Base-by-base conservation (phyloP, 305 asterid genomes). In the Plantago coronopus region DNA sequence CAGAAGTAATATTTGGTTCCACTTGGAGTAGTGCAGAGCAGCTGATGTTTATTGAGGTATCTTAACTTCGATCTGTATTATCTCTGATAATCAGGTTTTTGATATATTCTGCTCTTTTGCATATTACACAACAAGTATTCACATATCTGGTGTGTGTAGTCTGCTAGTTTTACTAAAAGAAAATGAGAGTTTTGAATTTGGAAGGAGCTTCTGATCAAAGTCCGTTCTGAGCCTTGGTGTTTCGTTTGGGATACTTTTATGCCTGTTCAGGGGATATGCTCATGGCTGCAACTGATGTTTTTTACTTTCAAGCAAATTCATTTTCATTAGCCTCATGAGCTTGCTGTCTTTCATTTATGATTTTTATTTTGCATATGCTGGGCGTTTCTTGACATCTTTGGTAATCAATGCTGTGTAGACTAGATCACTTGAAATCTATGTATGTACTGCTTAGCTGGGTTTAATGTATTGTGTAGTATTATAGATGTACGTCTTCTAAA, bases 401-500 rank as follows among this genome's bases (percentile, higher is more conserved):
- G 15, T 19, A 7, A 48, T 17, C 54, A 11, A 4, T 48, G 27
- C 13, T 23, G 54, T 48, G 25, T 9, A 27, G 34, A 27, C 34
- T 27, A 3, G 34, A 27, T n/a, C 6, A 48, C 0, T 0, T 16
- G 9, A 17, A 18, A 1, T 48, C 20, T 48, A 48, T 19, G 29
- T 23, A 48, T 18, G 16, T 48, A 20, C 16, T 19, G 9, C 23
- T 23, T 9, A 14, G 19, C 3, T 8, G 54, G 54, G 25, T 18
- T 18, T 16, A 18, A 18, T 48, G 13, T 48, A 7, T 48, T 51
- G 12, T 25, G 20, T 10, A 19, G 25, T 1, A 53, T 65, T 63
- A 61, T 38, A 67, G 40, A 49, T 59, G 25, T 48, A 50, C 59
- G 55, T 62, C 62, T 69, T 67, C 53, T 44, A 62, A 45, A 48